Conservation (phyloP, 2,329 filamentous ascomycete genomes). For the Colletotrichum incanum region DNA sequence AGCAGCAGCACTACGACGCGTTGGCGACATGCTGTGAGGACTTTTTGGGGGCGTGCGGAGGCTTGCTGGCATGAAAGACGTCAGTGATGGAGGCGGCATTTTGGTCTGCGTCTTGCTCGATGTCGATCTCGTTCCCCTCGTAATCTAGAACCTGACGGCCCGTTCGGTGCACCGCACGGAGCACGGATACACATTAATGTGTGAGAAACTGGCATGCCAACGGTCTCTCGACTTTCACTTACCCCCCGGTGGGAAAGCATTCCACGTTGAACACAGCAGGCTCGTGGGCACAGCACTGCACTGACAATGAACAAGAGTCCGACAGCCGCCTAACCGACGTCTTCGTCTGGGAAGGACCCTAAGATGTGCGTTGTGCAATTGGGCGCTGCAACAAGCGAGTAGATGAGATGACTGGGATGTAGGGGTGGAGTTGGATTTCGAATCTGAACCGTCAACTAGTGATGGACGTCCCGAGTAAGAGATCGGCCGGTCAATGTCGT, state of each 20-base stretch:
- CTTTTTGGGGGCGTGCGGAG: background rate
- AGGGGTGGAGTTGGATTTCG: background rate
- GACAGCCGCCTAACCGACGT: background rate
- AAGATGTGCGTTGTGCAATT: background rate
- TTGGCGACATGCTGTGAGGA: background rate
- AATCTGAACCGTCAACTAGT: background rate
- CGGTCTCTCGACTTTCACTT: background rate
- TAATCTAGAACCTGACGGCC: background rate
- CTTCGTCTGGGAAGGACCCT: background rate
- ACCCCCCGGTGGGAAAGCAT: background rate
- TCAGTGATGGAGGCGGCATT: slow-evolving; percentile 1
- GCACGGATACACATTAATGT: background rate
- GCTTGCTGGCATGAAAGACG: background rate
- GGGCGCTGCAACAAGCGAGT: background rate
- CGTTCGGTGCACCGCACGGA: background rate
- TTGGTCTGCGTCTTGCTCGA: background rate
- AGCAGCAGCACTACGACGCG: slow-evolving; percentile 1
- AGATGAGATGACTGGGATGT: slow-evolving; percentile 3
- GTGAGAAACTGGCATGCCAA: background rate
- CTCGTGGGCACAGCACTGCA: too few relatives aligned
- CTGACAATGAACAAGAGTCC: background rate
- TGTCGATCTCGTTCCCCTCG: background rate
- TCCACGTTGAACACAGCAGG: background rate
- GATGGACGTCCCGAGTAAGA: background rate
- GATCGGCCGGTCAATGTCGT: background rate